Conservation (phyloP, 106 monocot genomes). For the Dioscorea alata region DNA sequence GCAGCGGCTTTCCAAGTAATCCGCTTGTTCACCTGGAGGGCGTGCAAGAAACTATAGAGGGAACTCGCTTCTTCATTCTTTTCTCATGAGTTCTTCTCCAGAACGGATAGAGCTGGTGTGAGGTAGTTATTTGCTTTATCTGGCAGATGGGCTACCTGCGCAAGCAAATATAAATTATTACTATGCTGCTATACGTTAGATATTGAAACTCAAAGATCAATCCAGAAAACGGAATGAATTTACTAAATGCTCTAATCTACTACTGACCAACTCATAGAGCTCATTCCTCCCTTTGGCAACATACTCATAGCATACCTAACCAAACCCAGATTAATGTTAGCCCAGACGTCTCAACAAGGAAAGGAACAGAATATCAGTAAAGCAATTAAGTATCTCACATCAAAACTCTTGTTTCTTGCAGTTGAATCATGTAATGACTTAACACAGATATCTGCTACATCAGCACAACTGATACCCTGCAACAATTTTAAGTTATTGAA, state of each 20-base stretch:
- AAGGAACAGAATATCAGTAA: background rate
- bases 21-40: too few relatives aligned
- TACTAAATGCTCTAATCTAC: background rate
- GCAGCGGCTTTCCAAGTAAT: too few relatives aligned
- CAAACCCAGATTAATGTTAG: background rate
- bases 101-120: constrained; percentile 79
- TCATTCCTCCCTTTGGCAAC: constrained; percentile 78
- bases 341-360: background rate
- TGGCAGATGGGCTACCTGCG: constrained; percentile 93
- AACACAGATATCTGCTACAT: constrained; percentile 98
- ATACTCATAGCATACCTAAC: constrained; percentile 92
- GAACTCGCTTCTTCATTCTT: background rate
- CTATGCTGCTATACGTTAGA: background rate
- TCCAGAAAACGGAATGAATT: background rate
- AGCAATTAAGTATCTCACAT: constrained; percentile 32
- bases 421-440: constrained; percentile 96
- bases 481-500: background rate
- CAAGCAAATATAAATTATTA: background rate
- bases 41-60: too few relatives aligned
- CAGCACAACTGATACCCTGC: constrained; percentile 95
- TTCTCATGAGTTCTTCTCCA: constrained; percentile 90
- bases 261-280: constrained; percentile 88
- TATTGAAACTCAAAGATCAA: background rate
- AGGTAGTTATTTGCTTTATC: constrained; percentile 99
- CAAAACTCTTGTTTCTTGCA: constrained; percentile 99